A percentile compares a stretch with the other conserved stretches of the same genome.
These are phyloP conservation scores for Cordyceps tenuipes DNA, from an alignment of 2,329 filamentous ascomycete species.

Conservation along the genomic window DNA sequence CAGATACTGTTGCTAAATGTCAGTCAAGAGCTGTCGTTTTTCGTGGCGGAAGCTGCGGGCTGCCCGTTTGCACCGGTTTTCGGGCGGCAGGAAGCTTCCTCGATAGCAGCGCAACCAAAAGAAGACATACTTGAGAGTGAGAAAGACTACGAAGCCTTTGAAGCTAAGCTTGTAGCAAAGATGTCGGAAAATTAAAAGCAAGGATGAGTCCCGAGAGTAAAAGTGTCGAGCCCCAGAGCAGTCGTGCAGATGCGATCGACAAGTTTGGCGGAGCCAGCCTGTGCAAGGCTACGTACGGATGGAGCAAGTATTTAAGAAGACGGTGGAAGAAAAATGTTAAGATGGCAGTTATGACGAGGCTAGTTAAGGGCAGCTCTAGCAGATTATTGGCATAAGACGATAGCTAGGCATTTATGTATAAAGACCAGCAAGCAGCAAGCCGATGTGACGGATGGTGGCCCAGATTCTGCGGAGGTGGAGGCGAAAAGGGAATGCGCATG, in stretches of 20 bases:
- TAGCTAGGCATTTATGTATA: background rate
- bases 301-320: background rate
- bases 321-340: background rate
- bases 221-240: background rate
- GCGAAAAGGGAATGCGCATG: slow-evolving; percentile 24
- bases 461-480: slow-evolving; percentile 6
- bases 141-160: background rate
- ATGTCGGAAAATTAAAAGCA: background rate
- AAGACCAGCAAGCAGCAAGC: background rate
- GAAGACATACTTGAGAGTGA: background rate
- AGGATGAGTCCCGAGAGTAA: background rate
- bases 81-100: background rate
- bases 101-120: background rate
- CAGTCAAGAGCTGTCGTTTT: background rate
- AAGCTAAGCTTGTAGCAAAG: background rate
- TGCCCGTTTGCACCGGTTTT: background rate
- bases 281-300: slow-evolving; percentile 5
- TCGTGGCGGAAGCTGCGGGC: slow-evolving; percentile 2
- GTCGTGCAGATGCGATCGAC: slow-evolving; percentile 11
- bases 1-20: background rate
- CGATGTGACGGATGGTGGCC: background rate
- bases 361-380: background rate
- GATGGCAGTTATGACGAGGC: slow-evolving; percentile 7
- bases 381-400: background rate
- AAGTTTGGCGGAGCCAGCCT: background rate